Percentiles rank a stretch among this genome's conserved stretches.
Conservation (phyloP, 75 land plant genomes). For the Pinus taeda region DNA sequence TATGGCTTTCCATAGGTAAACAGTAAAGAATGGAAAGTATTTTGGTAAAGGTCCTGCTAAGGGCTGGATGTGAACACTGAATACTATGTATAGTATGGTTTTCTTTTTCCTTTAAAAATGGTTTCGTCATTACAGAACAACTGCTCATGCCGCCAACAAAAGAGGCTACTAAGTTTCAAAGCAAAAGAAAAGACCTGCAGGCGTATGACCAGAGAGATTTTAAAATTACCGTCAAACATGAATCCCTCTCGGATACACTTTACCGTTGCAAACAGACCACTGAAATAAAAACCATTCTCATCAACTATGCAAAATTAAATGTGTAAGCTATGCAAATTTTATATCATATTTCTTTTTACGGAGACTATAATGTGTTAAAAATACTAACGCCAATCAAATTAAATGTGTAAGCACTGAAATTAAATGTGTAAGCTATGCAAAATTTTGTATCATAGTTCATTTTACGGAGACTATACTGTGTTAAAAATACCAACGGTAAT, state of each 20-base stretch:
- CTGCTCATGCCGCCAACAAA: background rate
- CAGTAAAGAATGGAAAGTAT: too few relatives aligned
- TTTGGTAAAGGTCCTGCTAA: too few relatives aligned
- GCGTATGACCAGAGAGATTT: background rate
- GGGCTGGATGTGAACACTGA: too few relatives aligned
- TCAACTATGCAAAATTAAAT: background rate
- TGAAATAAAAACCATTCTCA: background rate
- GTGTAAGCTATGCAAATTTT: slow-evolving; percentile 1
- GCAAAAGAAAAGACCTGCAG: background rate
- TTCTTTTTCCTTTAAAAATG: too few relatives aligned
- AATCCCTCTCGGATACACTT: background rate
- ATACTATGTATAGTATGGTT: too few relatives aligned
- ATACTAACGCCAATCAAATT: background rate
- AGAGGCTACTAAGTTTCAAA: background rate
- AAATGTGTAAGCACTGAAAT: too few relatives aligned
- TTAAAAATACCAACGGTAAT: background rate
- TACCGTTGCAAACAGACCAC: background rate
- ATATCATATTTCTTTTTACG: background rate
- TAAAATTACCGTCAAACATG: too few relatives aligned
- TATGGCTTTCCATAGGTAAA: too few relatives aligned
- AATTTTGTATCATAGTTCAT: background rate
- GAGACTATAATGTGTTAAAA: background rate
- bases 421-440: background rate
- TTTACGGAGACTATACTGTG: background rate
- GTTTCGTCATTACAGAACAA: background rate